phyloP scores from a whole-genome alignment of 805 yeast species.

The Lipomyces mesembrius region DNA sequence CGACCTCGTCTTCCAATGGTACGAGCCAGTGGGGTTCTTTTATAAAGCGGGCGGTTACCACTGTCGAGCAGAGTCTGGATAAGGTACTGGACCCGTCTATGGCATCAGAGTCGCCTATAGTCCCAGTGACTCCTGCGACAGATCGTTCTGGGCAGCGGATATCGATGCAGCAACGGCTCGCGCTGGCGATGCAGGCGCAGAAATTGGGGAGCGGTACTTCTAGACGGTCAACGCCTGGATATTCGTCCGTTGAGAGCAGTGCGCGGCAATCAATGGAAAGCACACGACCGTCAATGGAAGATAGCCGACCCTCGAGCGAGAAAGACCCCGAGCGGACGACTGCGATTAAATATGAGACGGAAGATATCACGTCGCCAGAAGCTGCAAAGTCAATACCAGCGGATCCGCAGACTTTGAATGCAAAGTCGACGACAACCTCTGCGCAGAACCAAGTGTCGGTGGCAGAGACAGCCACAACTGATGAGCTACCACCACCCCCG shows the following conservation, averaged over 20 bases:
- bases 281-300: neutral
- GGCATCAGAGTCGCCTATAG: constrained; percentile 9
- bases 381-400: neutral
- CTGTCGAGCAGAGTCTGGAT: constrained; percentile 50
- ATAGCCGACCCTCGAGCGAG: neutral
- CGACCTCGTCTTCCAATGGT: constrained; percentile 1
- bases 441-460: constrained; percentile 1
- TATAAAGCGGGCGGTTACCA: constrained; percentile 50
- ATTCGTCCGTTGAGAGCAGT: constrained; percentile 2
- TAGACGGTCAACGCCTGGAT: neutral
- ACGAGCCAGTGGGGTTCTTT: constrained; percentile 42
- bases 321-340: neutral
- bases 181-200: constrained; percentile 45
- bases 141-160: constrained; percentile 49
- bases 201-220: constrained; percentile 8
- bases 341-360: neutral
- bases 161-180: constrained; percentile 83
- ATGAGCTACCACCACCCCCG: neutral
- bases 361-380: neutral
- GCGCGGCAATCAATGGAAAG: constrained; percentile 6
- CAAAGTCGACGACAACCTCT: neutral
- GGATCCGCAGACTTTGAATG: neutral
- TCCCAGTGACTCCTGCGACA: constrained; percentile 6
- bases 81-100: constrained; percentile 44
- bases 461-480: neutral